Percentiles rank a stretch among this genome's conserved stretches.
Evolutionary conservation across 116 monocot species (phyloP).

Genomic region (Phalaenopsis hybrid): DNA sequence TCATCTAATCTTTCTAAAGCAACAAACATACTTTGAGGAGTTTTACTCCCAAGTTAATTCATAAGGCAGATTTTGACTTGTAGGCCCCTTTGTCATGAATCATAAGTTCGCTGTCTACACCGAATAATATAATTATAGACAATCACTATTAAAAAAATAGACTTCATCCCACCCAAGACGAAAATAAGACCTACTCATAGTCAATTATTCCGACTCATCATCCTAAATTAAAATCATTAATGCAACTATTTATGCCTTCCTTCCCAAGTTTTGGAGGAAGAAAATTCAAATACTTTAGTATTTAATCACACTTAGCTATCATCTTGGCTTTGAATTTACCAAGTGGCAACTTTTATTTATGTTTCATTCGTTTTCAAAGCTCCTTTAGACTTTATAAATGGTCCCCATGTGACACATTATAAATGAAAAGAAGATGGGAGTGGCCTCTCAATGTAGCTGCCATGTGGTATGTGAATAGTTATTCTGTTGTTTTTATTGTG

Average conservation of each 20-base stretch:
- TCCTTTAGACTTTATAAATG: neutral
- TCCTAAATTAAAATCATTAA: too few species aligned
- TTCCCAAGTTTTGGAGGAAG: constrained; percentile 1
- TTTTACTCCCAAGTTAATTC: too few species aligned
- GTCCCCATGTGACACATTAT: too few species aligned
- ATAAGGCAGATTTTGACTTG: too few species aligned
- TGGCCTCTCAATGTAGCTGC: neutral
- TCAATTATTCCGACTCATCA: too few species aligned
- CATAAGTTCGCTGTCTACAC: too few species aligned
- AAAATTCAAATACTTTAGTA: neutral
- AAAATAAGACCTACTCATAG: neutral
- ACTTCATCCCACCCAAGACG: neutral
- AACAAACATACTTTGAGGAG: too few species aligned
- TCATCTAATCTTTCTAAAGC: too few species aligned
- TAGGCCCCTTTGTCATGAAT: too few species aligned
- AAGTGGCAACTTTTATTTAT: neutral
- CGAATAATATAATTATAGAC: too few species aligned
- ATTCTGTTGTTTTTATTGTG: neutral
- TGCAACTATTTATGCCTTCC: neutral
- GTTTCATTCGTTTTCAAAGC: neutral
- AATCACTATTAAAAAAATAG: neutral
- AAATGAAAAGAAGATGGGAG: neutral
- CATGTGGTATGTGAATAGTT: neutral
- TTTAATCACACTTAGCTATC: neutral
- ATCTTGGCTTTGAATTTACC: neutral